phyloP scores from a whole-genome alignment of 2,329 filamentous ascomycete species.

The Aspergillus pseudoviridinutans region DNA sequence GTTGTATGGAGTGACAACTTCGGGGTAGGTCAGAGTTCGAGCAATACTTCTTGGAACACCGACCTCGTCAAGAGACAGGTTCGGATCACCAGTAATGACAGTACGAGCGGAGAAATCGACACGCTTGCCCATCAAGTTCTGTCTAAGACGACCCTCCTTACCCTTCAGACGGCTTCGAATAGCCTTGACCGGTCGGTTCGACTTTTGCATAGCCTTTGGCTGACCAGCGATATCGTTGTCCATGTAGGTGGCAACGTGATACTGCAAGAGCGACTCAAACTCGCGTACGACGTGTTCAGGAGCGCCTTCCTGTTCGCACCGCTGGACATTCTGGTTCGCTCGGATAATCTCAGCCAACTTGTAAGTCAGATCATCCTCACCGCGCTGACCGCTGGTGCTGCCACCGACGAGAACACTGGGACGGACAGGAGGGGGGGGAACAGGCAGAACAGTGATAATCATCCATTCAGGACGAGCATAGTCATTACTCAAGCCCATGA shows the following conservation, averaged over 20 bases:
- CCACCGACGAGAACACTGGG: slow-evolving; percentile 97
- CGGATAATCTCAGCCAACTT: slow-evolving; percentile 98
- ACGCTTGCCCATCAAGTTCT: slow-evolving; percentile 99
- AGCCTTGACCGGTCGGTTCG: slow-evolving; percentile 91
- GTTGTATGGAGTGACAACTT: slow-evolving; percentile 97
- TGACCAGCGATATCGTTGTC: slow-evolving; percentile 98
- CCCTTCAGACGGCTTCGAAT: slow-evolving; percentile 97
- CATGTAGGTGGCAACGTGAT: slow-evolving; percentile 99
- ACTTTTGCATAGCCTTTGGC: slow-evolving; percentile 93
- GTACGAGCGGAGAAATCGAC: slow-evolving; percentile 99
- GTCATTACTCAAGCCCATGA: slow-evolving; percentile 89
- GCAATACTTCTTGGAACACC: slow-evolving; percentile 94
- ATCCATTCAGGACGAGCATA: slow-evolving; percentile 98
- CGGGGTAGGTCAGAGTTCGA: slow-evolving; percentile 87
- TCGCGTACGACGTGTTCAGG: slow-evolving; percentile 87
- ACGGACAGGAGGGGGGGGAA: slow-evolving; percentile 90
- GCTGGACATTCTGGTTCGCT: slow-evolving; percentile 89
- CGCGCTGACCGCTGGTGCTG: slow-evolving; percentile 83
- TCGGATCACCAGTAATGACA: slow-evolving; percentile 98
- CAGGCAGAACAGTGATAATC: slow-evolving; percentile 89
- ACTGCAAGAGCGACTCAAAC: slow-evolving; percentile 89
- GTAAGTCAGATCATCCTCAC: slow-evolving; percentile 98
- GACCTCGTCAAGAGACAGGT: slow-evolving; percentile 92
- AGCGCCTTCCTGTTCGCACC: slow-evolving; percentile 86
- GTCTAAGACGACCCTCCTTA: slow-evolving; percentile 95